Conservation (phyloP, 169 alveolate species). For the Cryptosporidium ryanae region DNA sequence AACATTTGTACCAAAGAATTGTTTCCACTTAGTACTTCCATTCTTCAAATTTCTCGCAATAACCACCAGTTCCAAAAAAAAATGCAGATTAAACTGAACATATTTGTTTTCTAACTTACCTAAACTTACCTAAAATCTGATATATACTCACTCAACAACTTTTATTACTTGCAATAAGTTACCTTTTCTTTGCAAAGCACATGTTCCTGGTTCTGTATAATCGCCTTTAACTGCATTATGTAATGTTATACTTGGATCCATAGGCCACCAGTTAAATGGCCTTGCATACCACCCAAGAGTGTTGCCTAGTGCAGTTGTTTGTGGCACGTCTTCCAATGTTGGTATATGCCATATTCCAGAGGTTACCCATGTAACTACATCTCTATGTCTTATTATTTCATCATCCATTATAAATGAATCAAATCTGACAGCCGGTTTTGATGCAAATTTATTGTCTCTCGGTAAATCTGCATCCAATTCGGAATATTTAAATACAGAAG, state of each 20-base stretch:
- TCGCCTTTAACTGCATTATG: constrained; percentile 82
- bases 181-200: constrained; percentile 80
- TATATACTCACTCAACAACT: constrained; percentile 21
- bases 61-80: no score
- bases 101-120: not conserved
- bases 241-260: constrained; percentile 78
- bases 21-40: no score
- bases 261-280: constrained; percentile 79
- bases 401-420: constrained; percentile 79
- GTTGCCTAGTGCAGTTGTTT: constrained; percentile 80
- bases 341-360: constrained; percentile 82
- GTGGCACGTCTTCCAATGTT: constrained; percentile 80
- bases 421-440: constrained; percentile 80
- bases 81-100: not conserved
- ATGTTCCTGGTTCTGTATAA: constrained; percentile 80
- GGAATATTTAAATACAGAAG: constrained; percentile 77
- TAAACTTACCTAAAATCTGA: not conserved
- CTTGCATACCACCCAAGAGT: constrained; percentile 79
- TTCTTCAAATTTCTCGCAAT: no score
- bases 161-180: constrained; percentile 43
- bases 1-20: no score
- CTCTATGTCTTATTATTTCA: constrained; percentile 77
- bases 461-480: constrained; percentile 81
- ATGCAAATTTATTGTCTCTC: constrained; percentile 80
- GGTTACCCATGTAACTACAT: constrained; percentile 81